Evolutionary conservation across 2,329 filamentous ascomycete genomes (phyloP).

Genomic region (Diplocarpon rosae): DNA sequence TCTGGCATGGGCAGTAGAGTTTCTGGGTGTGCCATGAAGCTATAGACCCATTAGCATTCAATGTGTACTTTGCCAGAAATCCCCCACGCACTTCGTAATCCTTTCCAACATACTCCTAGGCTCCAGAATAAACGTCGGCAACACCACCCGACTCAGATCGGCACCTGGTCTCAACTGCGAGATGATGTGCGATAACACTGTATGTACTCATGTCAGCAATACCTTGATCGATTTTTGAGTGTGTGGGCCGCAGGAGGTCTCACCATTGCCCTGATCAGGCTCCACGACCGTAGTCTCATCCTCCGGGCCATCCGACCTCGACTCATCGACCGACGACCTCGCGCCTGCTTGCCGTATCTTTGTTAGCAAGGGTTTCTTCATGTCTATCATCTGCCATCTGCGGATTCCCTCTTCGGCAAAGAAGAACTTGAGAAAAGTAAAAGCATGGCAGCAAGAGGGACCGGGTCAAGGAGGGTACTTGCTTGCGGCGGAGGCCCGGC

Average conservation of each 20-base stretch:
- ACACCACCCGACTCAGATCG: conserved; percentile 84
- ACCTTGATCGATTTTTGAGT: background rate
- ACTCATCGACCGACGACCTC: conserved; percentile 28
- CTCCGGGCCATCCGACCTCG: conserved; percentile 36
- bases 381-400: background rate
- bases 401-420: conserved; percentile 1
- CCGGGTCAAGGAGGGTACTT: conserved; percentile 20
- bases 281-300: conserved; percentile 75
- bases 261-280: conserved; percentile 89
- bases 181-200: conserved; percentile 94
- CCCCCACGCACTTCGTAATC: conserved; percentile 75
- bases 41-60: conserved; percentile 31
- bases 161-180: conserved; percentile 92
- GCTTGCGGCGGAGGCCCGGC: conserved; percentile 35
- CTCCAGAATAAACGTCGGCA: conserved; percentile 96
- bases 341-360: conserved; percentile 28
- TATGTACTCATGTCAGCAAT: conserved; percentile 6
- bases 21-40: conserved; percentile 99
- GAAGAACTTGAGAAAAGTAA: background rate
- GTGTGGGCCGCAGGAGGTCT: conserved; percentile 26
- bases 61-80: background rate
- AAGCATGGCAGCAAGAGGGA: conserved; percentile 6
- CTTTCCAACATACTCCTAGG: conserved; percentile 96
- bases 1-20: conserved; percentile 79
- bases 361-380: conserved; percentile 3